These are phyloP conservation scores for Tetracladium marchalianum DNA, from an alignment of 495 filamentous ascomycete genomes.

Conservation along the genomic window DNA sequence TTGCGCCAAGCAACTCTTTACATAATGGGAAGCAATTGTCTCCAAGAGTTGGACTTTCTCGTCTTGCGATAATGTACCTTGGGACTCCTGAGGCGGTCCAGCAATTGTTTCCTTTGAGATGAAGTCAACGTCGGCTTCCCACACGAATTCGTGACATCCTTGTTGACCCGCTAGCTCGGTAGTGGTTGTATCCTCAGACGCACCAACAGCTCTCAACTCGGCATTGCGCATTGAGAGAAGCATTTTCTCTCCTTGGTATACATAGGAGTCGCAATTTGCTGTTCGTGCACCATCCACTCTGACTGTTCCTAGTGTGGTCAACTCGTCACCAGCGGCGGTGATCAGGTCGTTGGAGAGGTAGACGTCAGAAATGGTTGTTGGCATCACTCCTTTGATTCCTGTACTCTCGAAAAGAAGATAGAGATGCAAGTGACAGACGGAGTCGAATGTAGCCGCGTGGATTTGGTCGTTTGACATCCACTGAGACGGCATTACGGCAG, in stretches of 20 bases:
- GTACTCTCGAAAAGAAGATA: neutral
- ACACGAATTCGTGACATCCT: neutral
- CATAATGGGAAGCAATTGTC: too few relatives aligned
- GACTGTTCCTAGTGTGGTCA: neutral
- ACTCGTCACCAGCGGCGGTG: neutral
- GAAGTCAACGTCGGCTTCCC: constrained; percentile 1
- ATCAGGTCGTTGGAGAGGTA: neutral
- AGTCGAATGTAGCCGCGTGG: constrained; percentile 4
- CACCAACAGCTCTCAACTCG: neutral
- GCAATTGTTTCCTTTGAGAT: neutral
- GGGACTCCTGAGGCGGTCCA: too few relatives aligned
- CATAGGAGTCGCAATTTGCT: neutral
- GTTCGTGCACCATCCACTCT: neutral
- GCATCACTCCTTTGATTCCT: constrained; percentile 3
- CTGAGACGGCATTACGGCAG: constrained; percentile 7
- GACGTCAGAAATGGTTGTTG: constrained; percentile 2
- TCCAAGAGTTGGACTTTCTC: too few relatives aligned
- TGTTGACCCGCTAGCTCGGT: neutral
- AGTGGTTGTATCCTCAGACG: neutral
- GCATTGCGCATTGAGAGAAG: neutral
- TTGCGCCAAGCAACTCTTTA: too few relatives aligned
- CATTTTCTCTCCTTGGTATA: neutral
- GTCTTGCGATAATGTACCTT: too few relatives aligned
- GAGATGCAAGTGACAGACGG: neutral
- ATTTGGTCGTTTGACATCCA: neutral